phyloP scores from a whole-genome alignment of 768 basidiomycete genomes.

The Termitomyces sp. region DNA sequence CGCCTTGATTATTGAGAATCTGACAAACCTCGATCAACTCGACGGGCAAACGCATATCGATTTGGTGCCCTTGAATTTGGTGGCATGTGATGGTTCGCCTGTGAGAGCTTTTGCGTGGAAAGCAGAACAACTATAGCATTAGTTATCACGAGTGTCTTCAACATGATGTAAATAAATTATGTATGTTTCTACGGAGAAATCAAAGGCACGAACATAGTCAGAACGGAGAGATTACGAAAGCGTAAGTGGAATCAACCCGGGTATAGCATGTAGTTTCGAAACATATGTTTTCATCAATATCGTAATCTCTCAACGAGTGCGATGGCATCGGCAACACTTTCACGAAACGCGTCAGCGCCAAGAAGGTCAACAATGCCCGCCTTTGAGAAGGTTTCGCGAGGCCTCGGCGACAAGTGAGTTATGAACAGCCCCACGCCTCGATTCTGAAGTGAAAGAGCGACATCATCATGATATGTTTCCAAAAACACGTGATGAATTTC shows the following conservation, averaged over 20 bases:
- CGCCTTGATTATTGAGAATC: conserved; percentile 66
- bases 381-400: conserved; percentile 39
- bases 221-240: neutral
- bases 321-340: conserved; percentile 49
- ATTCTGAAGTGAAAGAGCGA: conserved; percentile 24
- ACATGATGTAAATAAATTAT: neutral
- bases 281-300: neutral
- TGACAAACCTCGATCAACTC: conserved; percentile 48
- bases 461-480: neutral
- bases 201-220: neutral
- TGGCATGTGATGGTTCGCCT: conserved; percentile 61
- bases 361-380: conserved; percentile 48
- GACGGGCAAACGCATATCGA: conserved; percentile 33
- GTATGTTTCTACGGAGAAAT: too few relatives aligned
- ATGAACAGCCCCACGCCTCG: conserved; percentile 49
- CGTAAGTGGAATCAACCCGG: neutral
- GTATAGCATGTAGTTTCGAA: neutral
- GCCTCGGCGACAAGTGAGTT: conserved; percentile 39
- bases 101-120: conserved; percentile 60
- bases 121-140: conserved; percentile 6
- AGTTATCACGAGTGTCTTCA: neutral
- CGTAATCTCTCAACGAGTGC: conserved; percentile 29
- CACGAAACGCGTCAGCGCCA: conserved; percentile 41
- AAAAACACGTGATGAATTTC: conserved; percentile 3
- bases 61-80: conserved; percentile 55